Percentiles rank a stretch among this genome's conserved stretches.
Evolutionary conservation across 2,329 filamentous ascomycete genomes (phyloP).

Genomic region (Fusarium udum): DNA sequence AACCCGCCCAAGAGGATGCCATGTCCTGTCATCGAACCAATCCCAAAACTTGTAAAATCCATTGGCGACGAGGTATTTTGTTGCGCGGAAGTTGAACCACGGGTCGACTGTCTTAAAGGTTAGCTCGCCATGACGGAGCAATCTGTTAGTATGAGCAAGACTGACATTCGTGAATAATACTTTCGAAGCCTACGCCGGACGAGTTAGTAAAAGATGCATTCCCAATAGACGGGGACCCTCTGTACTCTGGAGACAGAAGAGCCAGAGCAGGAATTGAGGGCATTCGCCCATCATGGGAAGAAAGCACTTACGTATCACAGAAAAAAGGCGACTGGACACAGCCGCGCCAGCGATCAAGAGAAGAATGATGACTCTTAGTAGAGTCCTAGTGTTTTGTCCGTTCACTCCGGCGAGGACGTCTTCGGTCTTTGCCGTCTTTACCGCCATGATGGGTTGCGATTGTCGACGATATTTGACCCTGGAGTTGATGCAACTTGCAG

Average conservation of each 20-base stretch:
- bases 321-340: constrained; percentile 94
- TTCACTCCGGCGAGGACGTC: constrained; percentile 77
- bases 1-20: constrained; percentile 97
- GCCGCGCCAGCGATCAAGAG: constrained; percentile 90
- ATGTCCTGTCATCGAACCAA: constrained; percentile 99
- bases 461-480: constrained; percentile 44
- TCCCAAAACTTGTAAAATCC: constrained; percentile 99
- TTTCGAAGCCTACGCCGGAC: constrained; percentile 80
- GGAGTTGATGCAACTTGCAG: constrained; percentile 48
- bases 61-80: constrained; percentile 95
- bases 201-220: constrained; percentile 45
- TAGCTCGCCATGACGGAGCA: constrained; percentile 34
- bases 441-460: constrained; percentile 56
- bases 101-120: constrained; percentile 79
- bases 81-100: constrained; percentile 99
- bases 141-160: constrained; percentile 45
- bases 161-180: constrained; percentile 99
- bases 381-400: constrained; percentile 81
- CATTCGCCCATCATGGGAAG: constrained; percentile 13
- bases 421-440: constrained; percentile 54
- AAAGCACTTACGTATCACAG: constrained; percentile 84
- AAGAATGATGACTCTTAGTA: constrained; percentile 91
- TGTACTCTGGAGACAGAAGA: not conserved
- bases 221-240: not conserved
- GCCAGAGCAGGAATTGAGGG: not conserved